Evolutionary conservation across 2,329 filamentous ascomycete species (phyloP).

Genomic region (Calonectria pseudoturangicola): DNA sequence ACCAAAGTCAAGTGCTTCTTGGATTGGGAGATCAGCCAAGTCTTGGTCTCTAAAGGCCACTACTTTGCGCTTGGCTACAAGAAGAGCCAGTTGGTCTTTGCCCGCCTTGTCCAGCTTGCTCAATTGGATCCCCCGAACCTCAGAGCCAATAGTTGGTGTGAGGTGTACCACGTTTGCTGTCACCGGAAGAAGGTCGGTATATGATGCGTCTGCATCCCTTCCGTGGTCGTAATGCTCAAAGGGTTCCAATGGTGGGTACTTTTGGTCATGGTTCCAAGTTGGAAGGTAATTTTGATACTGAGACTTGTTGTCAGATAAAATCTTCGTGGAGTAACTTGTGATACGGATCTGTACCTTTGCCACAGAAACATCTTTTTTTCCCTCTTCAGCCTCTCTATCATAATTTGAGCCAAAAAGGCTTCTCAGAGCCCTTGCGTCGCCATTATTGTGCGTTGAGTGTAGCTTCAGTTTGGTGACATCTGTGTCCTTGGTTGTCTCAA

Average conservation of each 20-base stretch:
- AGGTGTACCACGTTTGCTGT: constrained; percentile 44
- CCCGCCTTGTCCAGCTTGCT: constrained; percentile 61
- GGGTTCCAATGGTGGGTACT: constrained; percentile 6
- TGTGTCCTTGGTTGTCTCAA: neutral
- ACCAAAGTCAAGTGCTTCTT: constrained; percentile 62
- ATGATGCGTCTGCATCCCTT: constrained; percentile 55
- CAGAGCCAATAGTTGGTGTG: constrained; percentile 60
- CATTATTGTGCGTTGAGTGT: constrained; percentile 12
- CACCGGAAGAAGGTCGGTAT: constrained; percentile 53
- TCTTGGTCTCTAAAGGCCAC: constrained; percentile 61
- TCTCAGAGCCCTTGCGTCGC: constrained; percentile 10
- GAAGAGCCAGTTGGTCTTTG: constrained; percentile 64
- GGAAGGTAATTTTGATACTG: constrained; percentile 27
- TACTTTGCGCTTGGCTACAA: constrained; percentile 64
- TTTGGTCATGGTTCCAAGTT: constrained; percentile 9
- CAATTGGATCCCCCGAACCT: constrained; percentile 63
- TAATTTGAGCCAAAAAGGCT: neutral
- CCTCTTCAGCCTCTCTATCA: constrained; percentile 12
- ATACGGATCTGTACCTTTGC: constrained; percentile 2
- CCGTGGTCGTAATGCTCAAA: constrained; percentile 51
- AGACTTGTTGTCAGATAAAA: neutral
- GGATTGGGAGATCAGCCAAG: constrained; percentile 60
- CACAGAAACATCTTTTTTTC: constrained; percentile 3
- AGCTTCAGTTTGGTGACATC: constrained; percentile 9
- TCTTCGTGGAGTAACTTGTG: too few relatives aligned